Evolutionary conservation across 208 protist species (phyloP).

Genomic region (Crithidia thermophila): DNA sequence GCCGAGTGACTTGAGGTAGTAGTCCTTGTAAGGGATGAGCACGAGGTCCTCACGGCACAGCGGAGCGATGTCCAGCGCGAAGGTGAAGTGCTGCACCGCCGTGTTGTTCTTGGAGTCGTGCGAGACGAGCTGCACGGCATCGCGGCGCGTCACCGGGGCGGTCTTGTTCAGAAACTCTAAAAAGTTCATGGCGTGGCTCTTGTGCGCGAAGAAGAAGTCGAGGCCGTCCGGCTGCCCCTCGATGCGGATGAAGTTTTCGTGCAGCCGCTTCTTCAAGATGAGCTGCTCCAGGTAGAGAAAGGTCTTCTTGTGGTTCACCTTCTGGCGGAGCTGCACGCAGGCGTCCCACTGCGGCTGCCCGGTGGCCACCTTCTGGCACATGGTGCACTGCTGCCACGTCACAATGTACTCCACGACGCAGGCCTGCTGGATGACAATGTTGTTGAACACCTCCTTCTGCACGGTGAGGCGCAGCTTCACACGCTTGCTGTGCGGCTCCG

Average conservation of each 20-base stretch:
- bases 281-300: slow-evolving; percentile 99
- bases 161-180: slow-evolving; percentile 96
- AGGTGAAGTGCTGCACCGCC: slow-evolving; percentile 98
- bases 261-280: slow-evolving; percentile 98
- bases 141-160: slow-evolving; percentile 91
- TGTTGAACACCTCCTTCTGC: slow-evolving; percentile 97
- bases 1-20: slow-evolving; percentile 76
- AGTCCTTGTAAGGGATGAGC: slow-evolving; percentile 91
- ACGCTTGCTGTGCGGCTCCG: slow-evolving; percentile 98
- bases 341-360: slow-evolving; percentile 98
- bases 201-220: slow-evolving; percentile 99
- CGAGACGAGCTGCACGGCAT: slow-evolving; percentile 97
- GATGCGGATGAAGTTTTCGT: slow-evolving; percentile 96
- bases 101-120: slow-evolving; percentile 99
- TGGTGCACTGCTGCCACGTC: slow-evolving; percentile 96
- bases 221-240: slow-evolving; percentile 96
- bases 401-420: slow-evolving; percentile 98
- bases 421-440: slow-evolving; percentile 97
- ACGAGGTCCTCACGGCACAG: slow-evolving; percentile 97
- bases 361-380: slow-evolving; percentile 96
- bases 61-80: slow-evolving; percentile 97
- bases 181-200: slow-evolving; percentile 97
- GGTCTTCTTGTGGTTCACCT: slow-evolving; percentile 98
- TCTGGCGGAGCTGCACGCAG: slow-evolving; percentile 98
- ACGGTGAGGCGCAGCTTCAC: slow-evolving; percentile 99